Evolutionary conservation across 176 grass and related monocot genomes (phyloP).

Genomic region (Tillandsia leiboldiana): DNA sequence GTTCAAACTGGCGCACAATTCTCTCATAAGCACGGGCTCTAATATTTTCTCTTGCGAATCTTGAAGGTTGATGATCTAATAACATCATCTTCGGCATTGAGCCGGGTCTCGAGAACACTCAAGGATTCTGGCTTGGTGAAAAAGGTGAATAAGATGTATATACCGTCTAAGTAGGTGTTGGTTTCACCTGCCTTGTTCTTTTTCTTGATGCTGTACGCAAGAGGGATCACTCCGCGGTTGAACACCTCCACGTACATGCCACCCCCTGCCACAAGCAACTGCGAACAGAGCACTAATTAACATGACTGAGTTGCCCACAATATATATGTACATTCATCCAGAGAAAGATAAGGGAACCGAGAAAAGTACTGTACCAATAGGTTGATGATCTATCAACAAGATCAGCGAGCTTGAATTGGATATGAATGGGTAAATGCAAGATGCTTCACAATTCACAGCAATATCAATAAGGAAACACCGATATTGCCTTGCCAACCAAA

Average conservation of each 20-base stretch:
- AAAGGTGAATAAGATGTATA: constrained; percentile 80
- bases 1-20: neutral
- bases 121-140: constrained; percentile 90
- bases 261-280: constrained; percentile 78
- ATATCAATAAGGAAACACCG: neutral
- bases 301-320: neutral
- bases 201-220: constrained; percentile 82
- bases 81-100: constrained; percentile 59
- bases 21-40: neutral
- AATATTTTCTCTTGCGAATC: constrained; percentile 41
- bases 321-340: neutral
- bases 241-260: constrained; percentile 93
- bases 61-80: constrained; percentile 66
- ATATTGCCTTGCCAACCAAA: neutral
- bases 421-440: neutral
- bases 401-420: neutral
- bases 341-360: neutral
- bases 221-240: constrained; percentile 68
- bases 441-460: neutral
- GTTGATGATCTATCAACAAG: neutral
- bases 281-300: neutral
- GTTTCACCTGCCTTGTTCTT: constrained; percentile 62
- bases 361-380: neutral
- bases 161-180: constrained; percentile 71
- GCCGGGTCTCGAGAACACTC: constrained; percentile 34